Conservation (phyloP, 2,329 filamentous ascomycete genomes). For the Curvularia lunata region DNA sequence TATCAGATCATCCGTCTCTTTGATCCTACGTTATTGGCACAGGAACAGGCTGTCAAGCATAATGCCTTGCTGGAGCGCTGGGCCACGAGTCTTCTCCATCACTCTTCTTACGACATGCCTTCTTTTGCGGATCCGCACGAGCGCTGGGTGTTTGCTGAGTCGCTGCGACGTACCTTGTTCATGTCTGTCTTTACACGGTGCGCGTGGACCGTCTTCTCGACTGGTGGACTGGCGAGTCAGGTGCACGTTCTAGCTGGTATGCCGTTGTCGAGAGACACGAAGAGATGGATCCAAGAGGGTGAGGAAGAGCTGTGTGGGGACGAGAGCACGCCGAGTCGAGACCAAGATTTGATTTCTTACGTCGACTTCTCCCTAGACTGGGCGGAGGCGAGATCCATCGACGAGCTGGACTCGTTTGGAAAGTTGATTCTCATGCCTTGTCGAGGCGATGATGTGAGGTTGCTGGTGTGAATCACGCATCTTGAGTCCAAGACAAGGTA, state of each 20-base stretch:
- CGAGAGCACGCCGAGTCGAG: slow-evolving; percentile 17
- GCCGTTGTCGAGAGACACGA: background rate
- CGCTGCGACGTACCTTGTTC: slow-evolving; percentile 37
- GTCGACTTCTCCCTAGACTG: slow-evolving; percentile 27
- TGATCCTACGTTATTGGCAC: slow-evolving; percentile 28
- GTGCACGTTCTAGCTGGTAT: background rate
- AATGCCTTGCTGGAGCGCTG: slow-evolving; percentile 35
- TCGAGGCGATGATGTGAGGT: slow-evolving; percentile 20
- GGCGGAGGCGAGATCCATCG: slow-evolving; percentile 17
- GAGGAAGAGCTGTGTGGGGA: background rate
- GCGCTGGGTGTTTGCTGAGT: slow-evolving; percentile 39
- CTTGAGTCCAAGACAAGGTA: background rate
- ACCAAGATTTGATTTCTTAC: slow-evolving; percentile 31
- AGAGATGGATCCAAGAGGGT: background rate
- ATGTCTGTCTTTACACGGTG: slow-evolving; percentile 39
- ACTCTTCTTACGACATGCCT: slow-evolving; percentile 27
- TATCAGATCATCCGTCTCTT: slow-evolving; percentile 44
- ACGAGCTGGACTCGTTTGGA: slow-evolving; percentile 27
- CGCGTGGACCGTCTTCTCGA: slow-evolving; percentile 27
- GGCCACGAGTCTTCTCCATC: slow-evolving; percentile 39
- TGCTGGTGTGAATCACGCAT: background rate
- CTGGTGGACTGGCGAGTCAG: slow-evolving; percentile 30
- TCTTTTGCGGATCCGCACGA: slow-evolving; percentile 18
- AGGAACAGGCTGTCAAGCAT: slow-evolving; percentile 24
- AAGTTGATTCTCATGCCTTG: slow-evolving; percentile 38